Percentiles rank a stretch among this genome's conserved stretches.
Conservation (phyloP, 768 basidiomycete genomes). For the Mrakia hoshinonis region DNA sequence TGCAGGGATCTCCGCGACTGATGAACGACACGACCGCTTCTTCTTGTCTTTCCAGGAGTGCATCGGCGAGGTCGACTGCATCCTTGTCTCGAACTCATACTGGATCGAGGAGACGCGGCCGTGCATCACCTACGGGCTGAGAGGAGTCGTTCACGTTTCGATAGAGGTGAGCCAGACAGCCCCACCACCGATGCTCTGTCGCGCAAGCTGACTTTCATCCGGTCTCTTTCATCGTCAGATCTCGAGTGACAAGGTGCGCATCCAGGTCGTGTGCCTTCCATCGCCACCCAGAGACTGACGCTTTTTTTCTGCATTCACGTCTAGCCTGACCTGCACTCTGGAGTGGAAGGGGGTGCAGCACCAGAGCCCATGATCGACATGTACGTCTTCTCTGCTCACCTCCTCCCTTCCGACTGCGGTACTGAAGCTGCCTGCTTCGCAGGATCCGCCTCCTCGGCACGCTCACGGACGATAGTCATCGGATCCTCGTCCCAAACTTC, state of each 20-base stretch:
- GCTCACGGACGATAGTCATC: slow-evolving; percentile 50
- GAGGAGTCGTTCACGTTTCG: slow-evolving; percentile 84
- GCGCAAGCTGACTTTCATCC: neutral
- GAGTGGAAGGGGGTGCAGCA: slow-evolving; percentile 81
- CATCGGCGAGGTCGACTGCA: slow-evolving; percentile 80
- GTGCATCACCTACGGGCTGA: slow-evolving; percentile 87
- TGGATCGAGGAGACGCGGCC: slow-evolving; percentile 91
- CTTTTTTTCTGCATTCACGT: neutral
- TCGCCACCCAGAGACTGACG: neutral
- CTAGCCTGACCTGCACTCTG: slow-evolving; percentile 76
- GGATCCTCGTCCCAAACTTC: slow-evolving; percentile 67
- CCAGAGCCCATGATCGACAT: slow-evolving; percentile 90
- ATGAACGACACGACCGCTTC: no score
- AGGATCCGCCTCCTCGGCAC: slow-evolving; percentile 73
- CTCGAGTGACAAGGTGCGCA: slow-evolving; percentile 47
- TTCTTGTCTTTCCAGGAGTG: slow-evolving; percentile 52
- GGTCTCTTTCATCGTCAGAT: slow-evolving; percentile 48
- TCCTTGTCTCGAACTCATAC: slow-evolving; percentile 74
- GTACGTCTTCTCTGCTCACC: slow-evolving; percentile 43
- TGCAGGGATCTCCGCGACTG: neutral
- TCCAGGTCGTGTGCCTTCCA: neutral
- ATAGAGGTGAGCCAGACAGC: slow-evolving; percentile 50
- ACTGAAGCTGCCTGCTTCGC: neutral
- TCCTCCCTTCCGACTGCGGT: neutral
- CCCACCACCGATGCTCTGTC: neutral